These are phyloP conservation scores for Sarocladium strictum DNA, from an alignment of 2,329 filamentous ascomycete species.

Conservation along the genomic window DNA sequence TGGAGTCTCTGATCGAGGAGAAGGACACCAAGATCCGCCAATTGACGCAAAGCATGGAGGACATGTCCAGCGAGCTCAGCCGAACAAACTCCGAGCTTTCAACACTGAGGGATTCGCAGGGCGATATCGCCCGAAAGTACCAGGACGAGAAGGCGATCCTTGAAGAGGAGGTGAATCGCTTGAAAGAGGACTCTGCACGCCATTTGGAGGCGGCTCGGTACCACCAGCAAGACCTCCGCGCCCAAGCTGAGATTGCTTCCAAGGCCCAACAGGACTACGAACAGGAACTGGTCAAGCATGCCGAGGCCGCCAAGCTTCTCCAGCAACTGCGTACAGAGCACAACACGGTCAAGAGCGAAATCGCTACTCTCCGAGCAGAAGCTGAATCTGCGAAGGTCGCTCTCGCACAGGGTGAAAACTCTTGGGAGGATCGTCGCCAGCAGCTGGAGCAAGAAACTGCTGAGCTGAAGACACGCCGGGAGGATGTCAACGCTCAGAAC, in stretches of 20 bases:
- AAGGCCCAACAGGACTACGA: constrained; percentile 95
- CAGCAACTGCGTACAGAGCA: constrained; percentile 73
- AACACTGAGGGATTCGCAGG: constrained; percentile 71
- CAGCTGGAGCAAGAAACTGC: constrained; percentile 77
- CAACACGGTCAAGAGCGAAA: constrained; percentile 74
- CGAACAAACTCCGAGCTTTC: constrained; percentile 79
- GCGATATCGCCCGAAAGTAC: constrained; percentile 62
- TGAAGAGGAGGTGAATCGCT: constrained; percentile 70
- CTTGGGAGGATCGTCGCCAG: constrained; percentile 77
- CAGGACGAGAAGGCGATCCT: constrained; percentile 78
- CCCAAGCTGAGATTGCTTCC: constrained; percentile 88
- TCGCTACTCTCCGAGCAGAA: constrained; percentile 69
- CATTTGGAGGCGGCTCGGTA: constrained; percentile 74
- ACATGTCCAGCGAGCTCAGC: constrained; percentile 75
- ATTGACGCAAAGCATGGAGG: constrained; percentile 75
- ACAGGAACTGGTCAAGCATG: constrained; percentile 88
- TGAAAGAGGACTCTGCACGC: constrained; percentile 79
- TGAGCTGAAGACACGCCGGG: constrained; percentile 71
- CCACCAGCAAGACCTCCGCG: constrained; percentile 85
- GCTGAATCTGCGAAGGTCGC: constrained; percentile 79
- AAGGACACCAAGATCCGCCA: constrained; percentile 78
- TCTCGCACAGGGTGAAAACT: constrained; percentile 74
- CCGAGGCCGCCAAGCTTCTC: constrained; percentile 82
- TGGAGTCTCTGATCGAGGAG: constrained; percentile 66
- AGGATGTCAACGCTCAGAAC: constrained; percentile 85